A percentile compares a stretch with the other conserved stretches of the same genome.
phyloP scores from a whole-genome alignment of 176 grass and related monocot species.

The Cenchrus americanus region DNA sequence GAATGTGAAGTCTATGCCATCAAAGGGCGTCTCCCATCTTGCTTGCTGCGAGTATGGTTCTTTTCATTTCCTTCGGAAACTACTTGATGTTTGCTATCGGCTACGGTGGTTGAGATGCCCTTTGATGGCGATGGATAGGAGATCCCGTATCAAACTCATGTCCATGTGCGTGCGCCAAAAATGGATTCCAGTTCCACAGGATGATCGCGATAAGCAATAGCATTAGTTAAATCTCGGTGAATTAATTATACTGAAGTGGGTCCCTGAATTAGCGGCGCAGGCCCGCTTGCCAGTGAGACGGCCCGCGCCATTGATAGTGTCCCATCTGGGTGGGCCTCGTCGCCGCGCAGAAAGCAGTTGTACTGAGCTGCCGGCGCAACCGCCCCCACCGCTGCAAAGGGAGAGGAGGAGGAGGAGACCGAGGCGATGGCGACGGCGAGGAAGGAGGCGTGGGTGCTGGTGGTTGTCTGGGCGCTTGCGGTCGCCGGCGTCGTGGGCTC shows the following conservation, averaged over 20 bases:
- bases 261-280: not conserved
- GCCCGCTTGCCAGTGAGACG: constrained; percentile 15
- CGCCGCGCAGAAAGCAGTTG: not conserved
- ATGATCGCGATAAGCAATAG: not conserved
- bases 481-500: constrained; percentile 10
- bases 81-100: not conserved
- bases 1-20: not conserved
- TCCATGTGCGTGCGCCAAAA: not conserved
- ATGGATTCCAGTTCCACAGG: not conserved
- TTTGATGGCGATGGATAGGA: not conserved
- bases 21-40: not conserved
- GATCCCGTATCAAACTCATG: not conserved
- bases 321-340: not conserved
- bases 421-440: not conserved
- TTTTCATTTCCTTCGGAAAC: too few relatives aligned
- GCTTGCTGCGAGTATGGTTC: not conserved
- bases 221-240: not conserved
- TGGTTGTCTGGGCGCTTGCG: constrained; percentile 27
- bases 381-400: not conserved
- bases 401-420: not conserved
- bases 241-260: not conserved
- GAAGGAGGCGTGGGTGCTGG: constrained; percentile 14
- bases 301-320: not conserved
- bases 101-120: not conserved
- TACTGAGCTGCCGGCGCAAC: not conserved